Conservation (phyloP, 441 rosid species). For the Pelargonium citronellum region DNA sequence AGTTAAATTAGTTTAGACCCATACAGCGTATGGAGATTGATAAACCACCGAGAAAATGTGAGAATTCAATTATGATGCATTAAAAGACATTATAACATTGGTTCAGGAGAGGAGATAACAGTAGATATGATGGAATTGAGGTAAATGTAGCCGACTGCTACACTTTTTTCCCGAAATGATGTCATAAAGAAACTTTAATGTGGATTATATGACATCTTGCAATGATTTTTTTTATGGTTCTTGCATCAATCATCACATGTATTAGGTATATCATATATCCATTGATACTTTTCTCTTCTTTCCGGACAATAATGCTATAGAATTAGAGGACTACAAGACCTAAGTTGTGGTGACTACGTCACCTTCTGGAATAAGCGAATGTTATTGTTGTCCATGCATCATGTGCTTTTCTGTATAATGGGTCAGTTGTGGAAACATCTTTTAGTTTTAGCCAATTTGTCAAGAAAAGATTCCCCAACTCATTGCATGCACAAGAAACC, state of each 20-base stretch:
- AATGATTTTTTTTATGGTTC: background rate
- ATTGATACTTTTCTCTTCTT: background rate
- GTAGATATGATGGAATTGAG: no score
- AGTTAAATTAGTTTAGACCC: no score
- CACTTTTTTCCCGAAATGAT: background rate
- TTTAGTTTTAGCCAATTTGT: background rate
- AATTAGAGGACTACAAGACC: background rate
- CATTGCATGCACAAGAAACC: background rate
- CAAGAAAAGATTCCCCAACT: background rate
- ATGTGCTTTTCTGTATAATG: slow-evolving; percentile 1
- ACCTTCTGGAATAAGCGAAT: background rate
- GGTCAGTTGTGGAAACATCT: background rate
- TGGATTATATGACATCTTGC: slow-evolving; percentile 1
- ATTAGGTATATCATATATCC: background rate
- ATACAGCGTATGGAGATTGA: no score
- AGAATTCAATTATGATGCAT: no score
- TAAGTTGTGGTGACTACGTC: background rate
- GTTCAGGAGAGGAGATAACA: no score
- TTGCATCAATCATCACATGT: background rate
- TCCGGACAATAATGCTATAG: background rate
- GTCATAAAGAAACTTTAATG: background rate
- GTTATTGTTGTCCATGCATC: slow-evolving; percentile 5
- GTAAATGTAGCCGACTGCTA: no score
- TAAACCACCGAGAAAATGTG: no score
- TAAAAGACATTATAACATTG: no score